Percentiles rank a stretch among this genome's conserved stretches.
phyloP scores from a whole-genome alignment of 1,139 yeast species.

The Yamadazyma trypodendri region DNA sequence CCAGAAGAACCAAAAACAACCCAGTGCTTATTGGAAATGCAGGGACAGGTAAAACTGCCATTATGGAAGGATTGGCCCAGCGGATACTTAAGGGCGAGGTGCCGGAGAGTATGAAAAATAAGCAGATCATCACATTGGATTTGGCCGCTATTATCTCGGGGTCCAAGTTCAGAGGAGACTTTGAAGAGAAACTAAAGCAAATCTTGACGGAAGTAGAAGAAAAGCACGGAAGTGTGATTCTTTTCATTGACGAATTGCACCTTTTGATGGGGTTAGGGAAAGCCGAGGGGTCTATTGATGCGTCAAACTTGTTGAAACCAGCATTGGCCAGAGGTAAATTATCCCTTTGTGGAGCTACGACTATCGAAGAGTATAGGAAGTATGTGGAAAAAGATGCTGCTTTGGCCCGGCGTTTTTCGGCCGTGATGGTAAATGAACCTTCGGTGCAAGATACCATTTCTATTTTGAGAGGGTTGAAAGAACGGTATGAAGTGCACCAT shows the following conservation, averaged over 20 bases:
- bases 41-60: slow-evolving; percentile 97
- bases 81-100: slow-evolving; percentile 88
- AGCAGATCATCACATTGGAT: slow-evolving; percentile 79
- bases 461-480: slow-evolving; percentile 89
- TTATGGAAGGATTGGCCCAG: slow-evolving; percentile 95
- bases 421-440: slow-evolving; percentile 88
- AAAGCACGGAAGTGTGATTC: slow-evolving; percentile 71
- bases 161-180: slow-evolving; percentile 93
- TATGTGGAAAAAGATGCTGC: slow-evolving; percentile 93
- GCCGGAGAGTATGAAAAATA: slow-evolving; percentile 88
- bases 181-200: slow-evolving; percentile 82
- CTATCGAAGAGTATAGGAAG: slow-evolving; percentile 81
- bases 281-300: slow-evolving; percentile 95
- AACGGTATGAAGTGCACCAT: slow-evolving; percentile 93
- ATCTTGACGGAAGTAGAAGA: slow-evolving; percentile 87
- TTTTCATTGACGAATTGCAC: slow-evolving; percentile 92
- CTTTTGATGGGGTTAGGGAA: slow-evolving; percentile 90
- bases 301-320: slow-evolving; percentile 89
- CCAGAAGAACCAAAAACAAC: slow-evolving; percentile 90
- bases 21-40: slow-evolving; percentile 95
- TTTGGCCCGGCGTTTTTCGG: slow-evolving; percentile 86
- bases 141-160: slow-evolving; percentile 90
- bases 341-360: slow-evolving; percentile 96
- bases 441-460: slow-evolving; percentile 88
- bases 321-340: slow-evolving; percentile 90